Evolutionary conservation across 768 basidiomycete species (phyloP).

Genomic region (Hypholoma fasciculare): DNA sequence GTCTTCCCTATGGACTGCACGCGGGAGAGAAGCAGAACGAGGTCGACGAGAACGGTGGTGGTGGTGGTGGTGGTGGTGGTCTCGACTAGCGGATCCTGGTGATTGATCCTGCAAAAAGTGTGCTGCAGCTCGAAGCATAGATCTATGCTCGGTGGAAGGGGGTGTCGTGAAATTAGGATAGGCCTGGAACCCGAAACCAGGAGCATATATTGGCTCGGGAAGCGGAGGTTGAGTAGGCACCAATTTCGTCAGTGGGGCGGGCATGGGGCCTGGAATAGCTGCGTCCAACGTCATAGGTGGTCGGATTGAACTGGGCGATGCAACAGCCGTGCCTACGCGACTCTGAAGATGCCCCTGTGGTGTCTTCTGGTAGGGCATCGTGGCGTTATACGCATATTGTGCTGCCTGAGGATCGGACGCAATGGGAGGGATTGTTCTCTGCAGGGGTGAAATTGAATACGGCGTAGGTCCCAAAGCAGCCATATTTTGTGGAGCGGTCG

Average conservation of each 20-base stretch:
- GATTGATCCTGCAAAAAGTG: neutral
- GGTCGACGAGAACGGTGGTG: neutral
- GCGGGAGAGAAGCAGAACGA: neutral
- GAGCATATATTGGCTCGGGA: neutral
- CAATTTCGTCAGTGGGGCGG: neutral
- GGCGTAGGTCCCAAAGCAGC: no score
- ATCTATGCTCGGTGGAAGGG: neutral
- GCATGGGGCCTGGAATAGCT: neutral
- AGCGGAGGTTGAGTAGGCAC: neutral
- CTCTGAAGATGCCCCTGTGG: neutral
- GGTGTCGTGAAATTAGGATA: neutral
- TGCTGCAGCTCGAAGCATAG: neutral
- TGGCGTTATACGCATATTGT: neutral
- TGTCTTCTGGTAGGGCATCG: neutral
- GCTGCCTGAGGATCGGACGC: no score
- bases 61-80: neutral
- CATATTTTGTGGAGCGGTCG: no score
- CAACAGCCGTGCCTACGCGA: neutral
- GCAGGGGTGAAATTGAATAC: no score
- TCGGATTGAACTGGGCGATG: neutral
- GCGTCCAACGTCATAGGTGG: neutral
- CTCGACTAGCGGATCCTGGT: neutral
- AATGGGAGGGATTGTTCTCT: no score
- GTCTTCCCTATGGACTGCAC: neutral
- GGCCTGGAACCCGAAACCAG: neutral